A percentile compares a stretch with the other conserved stretches of the same genome.
These are phyloP conservation scores for Rhytidiadelphus loreus DNA, from an alignment of 225 moss, liverwort and hornwort species.

Conservation along the genomic window DNA sequence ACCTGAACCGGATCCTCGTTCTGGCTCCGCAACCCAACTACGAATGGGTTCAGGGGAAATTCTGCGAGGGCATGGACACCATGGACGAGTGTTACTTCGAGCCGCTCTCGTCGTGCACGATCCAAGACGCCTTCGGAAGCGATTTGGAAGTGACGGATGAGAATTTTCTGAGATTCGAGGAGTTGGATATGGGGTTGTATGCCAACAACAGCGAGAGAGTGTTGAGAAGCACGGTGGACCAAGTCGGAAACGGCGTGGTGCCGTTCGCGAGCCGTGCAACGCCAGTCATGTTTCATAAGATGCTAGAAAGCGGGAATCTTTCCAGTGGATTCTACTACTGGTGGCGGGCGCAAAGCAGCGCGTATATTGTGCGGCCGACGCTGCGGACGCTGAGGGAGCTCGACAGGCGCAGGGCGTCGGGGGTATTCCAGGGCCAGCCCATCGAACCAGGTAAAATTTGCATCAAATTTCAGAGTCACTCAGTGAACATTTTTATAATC, in stretches of 20 bases:
- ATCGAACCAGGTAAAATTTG: neutral
- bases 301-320: neutral
- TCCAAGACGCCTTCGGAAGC: neutral
- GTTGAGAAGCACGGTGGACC: neutral
- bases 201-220: neutral
- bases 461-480: neutral
- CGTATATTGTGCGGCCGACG: slow-evolving; percentile 7
- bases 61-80: slow-evolving; percentile 2
- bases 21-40: neutral
- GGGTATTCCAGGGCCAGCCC: neutral
- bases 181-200: neutral
- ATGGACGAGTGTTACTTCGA: slow-evolving; percentile 27
- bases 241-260: neutral
- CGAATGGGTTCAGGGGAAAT: neutral
- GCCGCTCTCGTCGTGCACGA: slow-evolving; percentile 4
- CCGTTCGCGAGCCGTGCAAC: neutral
- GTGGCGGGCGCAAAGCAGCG: slow-evolving; percentile 18
- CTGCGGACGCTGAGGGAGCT: slow-evolving; percentile 3
- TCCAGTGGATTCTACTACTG: neutral
- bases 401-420: neutral
- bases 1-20: slow-evolving; percentile 6
- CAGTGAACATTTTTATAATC: neutral
- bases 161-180: neutral
- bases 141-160: neutral
- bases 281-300: neutral